Percentiles rank a stretch among this genome's conserved stretches.
phyloP scores from a whole-genome alignment of 1,284 basidiomycete species.

The Trametes sp. region DNA sequence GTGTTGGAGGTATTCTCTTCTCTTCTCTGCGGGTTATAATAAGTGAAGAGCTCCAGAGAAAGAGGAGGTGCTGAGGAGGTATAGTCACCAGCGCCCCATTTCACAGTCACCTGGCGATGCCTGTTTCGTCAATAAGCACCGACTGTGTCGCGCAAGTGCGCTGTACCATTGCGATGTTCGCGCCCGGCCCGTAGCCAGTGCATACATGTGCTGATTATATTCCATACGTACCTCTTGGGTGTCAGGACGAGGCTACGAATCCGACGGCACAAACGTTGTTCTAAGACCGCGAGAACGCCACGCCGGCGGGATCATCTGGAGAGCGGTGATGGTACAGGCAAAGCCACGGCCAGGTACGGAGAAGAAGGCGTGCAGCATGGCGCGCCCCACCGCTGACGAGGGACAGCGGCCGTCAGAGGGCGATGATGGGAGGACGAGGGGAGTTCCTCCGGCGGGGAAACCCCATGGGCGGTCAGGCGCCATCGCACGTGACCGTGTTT shows the following conservation, averaged over 20 bases:
- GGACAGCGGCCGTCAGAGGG: slow-evolving; percentile 22
- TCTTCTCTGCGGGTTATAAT: neutral
- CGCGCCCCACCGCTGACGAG: neutral
- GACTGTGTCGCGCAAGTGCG: neutral
- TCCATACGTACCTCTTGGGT: too few species aligned
- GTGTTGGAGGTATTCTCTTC: neutral
- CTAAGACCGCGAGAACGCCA: neutral
- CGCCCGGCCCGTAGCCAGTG: neutral
- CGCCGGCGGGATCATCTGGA: neutral
- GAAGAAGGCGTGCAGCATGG: neutral
- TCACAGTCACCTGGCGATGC: neutral
- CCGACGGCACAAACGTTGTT: neutral
- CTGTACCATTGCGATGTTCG: neutral
- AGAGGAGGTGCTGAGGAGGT: neutral
- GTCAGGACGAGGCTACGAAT: neutral
- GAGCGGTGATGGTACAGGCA: neutral
- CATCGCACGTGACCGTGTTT: slow-evolving; percentile 21
- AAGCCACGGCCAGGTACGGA: neutral
- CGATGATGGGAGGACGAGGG: slow-evolving; percentile 8
- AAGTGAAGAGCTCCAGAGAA: neutral
- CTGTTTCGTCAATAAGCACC: neutral
- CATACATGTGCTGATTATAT: neutral
- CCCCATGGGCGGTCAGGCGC: slow-evolving; percentile 18
- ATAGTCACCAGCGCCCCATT: neutral
- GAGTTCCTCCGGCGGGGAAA: slow-evolving; percentile 6